These are phyloP conservation scores for Solanum bulbocastanum DNA, from an alignment of 257 asterid genomes.

Conservation along the genomic window DNA sequence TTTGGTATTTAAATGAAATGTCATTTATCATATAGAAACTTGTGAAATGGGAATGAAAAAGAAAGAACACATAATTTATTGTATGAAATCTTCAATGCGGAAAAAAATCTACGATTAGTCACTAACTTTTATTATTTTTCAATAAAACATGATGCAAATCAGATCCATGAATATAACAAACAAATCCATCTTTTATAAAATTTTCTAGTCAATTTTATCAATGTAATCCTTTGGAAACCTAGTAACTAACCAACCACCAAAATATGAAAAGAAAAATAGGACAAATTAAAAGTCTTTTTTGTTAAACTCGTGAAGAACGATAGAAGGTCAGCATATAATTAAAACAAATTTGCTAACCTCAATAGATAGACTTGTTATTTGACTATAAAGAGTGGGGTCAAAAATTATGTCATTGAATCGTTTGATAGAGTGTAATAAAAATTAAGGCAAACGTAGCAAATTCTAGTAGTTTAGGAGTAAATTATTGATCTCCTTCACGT, in stretches of 20 bases:
- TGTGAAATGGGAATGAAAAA: not conserved
- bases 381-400: not conserved
- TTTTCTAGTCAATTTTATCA: not conserved
- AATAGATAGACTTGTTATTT: not conserved
- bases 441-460: not conserved
- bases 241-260: not conserved
- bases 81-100: not conserved
- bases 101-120: too few species aligned
- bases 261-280: not conserved
- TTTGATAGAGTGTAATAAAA: not conserved
- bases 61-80: not conserved
- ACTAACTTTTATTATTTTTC: too few species aligned
- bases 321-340: not conserved
- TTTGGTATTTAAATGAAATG: not conserved
- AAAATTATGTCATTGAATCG: not conserved
- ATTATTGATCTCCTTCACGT: too few species aligned
- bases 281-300: not conserved
- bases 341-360: not conserved
- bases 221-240: not conserved
- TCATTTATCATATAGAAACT: not conserved
- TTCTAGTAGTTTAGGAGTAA: too few species aligned
- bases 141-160: too few species aligned
- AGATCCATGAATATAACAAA: fast-evolving
- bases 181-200: fast-evolving
- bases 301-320: not conserved